Percentiles rank a stretch among this genome's conserved stretches.
phyloP scores from a whole-genome alignment of 2,329 filamentous ascomycete genomes.

The Neopestalotiopsis sp. region DNA sequence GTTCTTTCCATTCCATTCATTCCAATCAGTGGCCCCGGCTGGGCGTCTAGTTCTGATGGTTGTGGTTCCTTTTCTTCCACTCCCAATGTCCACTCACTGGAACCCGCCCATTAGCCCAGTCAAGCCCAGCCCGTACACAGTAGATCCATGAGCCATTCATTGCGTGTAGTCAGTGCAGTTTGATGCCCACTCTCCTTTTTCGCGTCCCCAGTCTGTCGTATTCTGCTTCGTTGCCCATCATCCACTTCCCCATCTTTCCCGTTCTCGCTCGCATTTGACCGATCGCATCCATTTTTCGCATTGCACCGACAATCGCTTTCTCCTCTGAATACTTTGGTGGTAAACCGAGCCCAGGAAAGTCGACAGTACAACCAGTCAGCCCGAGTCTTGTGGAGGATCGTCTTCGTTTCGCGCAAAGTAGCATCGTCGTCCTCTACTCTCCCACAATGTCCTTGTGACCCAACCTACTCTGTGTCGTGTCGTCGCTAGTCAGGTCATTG shows the following conservation, averaged over 20 bases:
- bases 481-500: background rate
- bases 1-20: background rate
- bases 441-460: conserved; percentile 4
- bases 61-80: background rate
- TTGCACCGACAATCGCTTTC: background rate
- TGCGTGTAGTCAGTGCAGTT: no score
- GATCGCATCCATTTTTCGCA: background rate
- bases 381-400: background rate
- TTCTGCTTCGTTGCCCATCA: background rate
- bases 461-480: background rate
- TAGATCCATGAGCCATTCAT: no score
- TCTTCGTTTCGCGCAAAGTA: background rate
- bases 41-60: background rate
- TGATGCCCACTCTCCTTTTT: background rate
- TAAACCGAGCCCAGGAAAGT: background rate
- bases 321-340: background rate
- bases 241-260: background rate
- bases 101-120: background rate
- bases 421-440: background rate
- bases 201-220: conserved; percentile 2
- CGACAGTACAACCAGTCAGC: background rate
- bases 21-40: background rate
- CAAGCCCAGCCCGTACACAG: background rate
- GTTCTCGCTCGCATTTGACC: background rate
- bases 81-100: background rate